Evolutionary conservation across 805 yeast species (phyloP).

Genomic region (Yarrowia sp.): DNA sequence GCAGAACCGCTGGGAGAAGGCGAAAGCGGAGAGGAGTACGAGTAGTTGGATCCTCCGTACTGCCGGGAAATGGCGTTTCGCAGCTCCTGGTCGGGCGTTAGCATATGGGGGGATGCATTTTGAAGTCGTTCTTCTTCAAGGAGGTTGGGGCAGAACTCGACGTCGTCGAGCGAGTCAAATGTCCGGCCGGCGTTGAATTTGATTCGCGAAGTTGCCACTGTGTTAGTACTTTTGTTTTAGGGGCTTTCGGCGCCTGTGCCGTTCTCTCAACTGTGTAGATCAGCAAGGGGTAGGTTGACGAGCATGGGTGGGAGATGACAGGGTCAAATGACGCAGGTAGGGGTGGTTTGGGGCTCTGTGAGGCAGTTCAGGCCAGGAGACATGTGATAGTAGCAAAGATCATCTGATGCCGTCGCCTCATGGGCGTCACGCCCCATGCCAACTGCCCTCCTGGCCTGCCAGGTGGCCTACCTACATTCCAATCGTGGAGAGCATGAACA

Average conservation of each 20-base stretch:
- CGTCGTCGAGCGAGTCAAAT: conserved; percentile 63
- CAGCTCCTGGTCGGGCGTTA: conserved; percentile 16
- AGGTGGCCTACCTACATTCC: conserved; percentile 19
- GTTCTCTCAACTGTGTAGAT: neutral
- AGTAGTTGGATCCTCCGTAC: conserved; percentile 10
- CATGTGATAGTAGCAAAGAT: no score
- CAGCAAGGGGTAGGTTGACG: conserved; percentile 4
- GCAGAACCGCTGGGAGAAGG: conserved; percentile 17
- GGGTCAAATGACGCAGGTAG: no score
- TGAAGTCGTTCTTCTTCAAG: conserved; percentile 29
- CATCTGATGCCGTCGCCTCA: no score
- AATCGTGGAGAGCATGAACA: neutral
- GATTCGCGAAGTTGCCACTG: conserved; percentile 24
- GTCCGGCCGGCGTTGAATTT: conserved; percentile 56
- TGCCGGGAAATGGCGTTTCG: conserved; percentile 12
- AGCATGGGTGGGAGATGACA: no score
- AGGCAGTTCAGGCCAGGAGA: no score
- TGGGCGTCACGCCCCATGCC: neutral
- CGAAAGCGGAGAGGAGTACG: conserved; percentile 18
- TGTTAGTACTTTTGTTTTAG: neutral
- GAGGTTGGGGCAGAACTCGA: conserved; percentile 56
- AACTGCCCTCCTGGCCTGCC: neutral
- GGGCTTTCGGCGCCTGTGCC: neutral
- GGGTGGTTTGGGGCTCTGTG: no score
- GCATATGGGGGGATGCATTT: conserved; percentile 13